Base-by-base conservation (phyloP, 768 basidiomycete species). In the Amanita rimosa region DNA sequence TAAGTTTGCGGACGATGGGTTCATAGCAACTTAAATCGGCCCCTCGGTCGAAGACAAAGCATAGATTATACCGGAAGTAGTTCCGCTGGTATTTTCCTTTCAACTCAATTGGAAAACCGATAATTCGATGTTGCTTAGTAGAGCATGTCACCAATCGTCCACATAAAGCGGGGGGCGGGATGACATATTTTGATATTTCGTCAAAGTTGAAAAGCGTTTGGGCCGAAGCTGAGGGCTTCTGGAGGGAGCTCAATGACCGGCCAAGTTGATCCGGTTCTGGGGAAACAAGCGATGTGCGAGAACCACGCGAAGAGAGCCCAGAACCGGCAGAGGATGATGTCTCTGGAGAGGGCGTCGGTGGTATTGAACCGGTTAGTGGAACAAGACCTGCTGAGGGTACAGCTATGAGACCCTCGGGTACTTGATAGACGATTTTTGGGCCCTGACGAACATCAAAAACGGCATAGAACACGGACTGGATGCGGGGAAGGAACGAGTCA, bases 11-110 rank as follows among this genome's bases (percentile, higher is more conserved):
- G 7, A 97, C 91, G 44, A 99, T 79, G 3, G 93, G 90, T 55
- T 98, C 95, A 66, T 94, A 98, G 55, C 92, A 94, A 59, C 90
- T 92, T 47, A 97, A 69, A 62, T 96, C 93, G 9, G 91, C 91
- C 21, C 77, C 76, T 39, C 88, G 80, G 41, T 92, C 86, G 63
- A 99, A 99, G 3, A 97, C 95, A 63, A 97, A 96, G 64, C 94
- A 97, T 22, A 97, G 67, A 61, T 98, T 98, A 67, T 88, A 97
- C 54, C 85, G 75, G 64, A 96, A 94, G 62, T 85, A 90, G 59
- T 93, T 86, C 22, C 95, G 75, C 49, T 79, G 72, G 60, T 97
- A 96, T 54, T 72, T 77, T 31, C 80, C 86, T 44, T 73, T 71
- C 45, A 93, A 69, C 53, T 85, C 77, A 39, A 90, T 82, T 2